Evolutionary conservation across 202 grass and related monocot genomes (phyloP).

Genomic region (Digitaria exilis): DNA sequence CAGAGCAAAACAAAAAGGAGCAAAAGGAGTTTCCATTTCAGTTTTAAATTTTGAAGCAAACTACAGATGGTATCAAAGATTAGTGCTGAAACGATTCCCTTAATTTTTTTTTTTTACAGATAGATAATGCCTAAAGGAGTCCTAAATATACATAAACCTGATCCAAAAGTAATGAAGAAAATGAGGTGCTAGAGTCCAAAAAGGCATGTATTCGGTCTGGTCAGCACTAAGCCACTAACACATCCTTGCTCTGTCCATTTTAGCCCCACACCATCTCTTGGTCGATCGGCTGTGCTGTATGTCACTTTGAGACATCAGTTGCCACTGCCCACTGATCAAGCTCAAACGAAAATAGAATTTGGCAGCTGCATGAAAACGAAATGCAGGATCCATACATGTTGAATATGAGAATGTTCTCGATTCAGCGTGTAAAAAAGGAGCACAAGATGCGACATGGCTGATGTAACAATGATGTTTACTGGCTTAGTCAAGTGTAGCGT

Average conservation of each 20-base stretch:
- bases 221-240: constrained; percentile 29
- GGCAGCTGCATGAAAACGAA: neutral
- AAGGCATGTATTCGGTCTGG: neutral
- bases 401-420: neutral
- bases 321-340: neutral
- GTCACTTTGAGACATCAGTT: constrained; percentile 2
- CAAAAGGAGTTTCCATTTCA: neutral
- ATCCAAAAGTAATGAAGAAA: constrained; percentile 1
- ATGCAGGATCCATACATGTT: neutral
- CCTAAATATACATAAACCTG: constrained; percentile 25
- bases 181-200: neutral
- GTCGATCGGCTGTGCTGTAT: constrained; percentile 9
- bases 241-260: constrained; percentile 12
- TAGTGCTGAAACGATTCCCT: neutral
- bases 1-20: constrained; percentile 7
- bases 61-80: neutral
- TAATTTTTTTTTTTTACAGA: neutral
- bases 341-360: neutral
- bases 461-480: neutral
- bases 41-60: constrained; percentile 1
- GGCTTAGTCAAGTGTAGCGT: neutral
- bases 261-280: neutral
- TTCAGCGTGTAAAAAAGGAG: neutral
- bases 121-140: neutral
- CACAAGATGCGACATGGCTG: neutral